A percentile compares a stretch with the other conserved stretches of the same genome.
phyloP scores from a whole-genome alignment of 192 early-diverging fungal species.

The Coemansia sp. region DNA sequence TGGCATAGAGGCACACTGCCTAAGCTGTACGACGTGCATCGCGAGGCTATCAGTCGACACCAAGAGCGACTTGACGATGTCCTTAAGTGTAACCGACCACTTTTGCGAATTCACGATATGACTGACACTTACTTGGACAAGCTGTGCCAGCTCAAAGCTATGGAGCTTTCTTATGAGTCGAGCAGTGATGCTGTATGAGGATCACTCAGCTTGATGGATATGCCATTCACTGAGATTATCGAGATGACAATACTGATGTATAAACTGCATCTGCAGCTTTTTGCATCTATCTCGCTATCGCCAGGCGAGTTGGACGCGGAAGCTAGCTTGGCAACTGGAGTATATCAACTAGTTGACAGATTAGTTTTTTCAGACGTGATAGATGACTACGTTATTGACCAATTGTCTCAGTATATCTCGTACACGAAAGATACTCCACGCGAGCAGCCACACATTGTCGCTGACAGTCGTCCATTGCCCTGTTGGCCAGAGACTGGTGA shows the following conservation, averaged over 20 bases:
- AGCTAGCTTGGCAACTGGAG: background rate
- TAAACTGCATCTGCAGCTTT: background rate
- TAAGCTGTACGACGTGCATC: no score
- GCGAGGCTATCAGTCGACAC: background rate
- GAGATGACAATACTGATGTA: background rate
- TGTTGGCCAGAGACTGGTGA: slow-evolving; percentile 69
- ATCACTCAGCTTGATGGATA: background rate
- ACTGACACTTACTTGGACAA: background rate
- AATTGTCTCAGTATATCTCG: background rate
- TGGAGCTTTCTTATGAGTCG: background rate
- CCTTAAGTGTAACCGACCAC: background rate
- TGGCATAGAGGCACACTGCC: no score
- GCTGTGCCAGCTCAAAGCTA: background rate
- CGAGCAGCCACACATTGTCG: slow-evolving; percentile 66
- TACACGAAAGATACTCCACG: background rate
- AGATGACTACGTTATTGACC: background rate
- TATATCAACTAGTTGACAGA: background rate
- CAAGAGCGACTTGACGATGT: background rate
- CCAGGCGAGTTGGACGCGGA: slow-evolving; percentile 17
- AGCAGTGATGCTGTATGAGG: background rate
- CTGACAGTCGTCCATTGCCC: slow-evolving; percentile 52
- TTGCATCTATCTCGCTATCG: background rate
- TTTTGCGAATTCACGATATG: slow-evolving; percentile 16
- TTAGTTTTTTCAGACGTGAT: background rate
- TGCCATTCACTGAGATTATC: background rate